These are phyloP conservation scores for Pisolithus marmoratus DNA, from an alignment of 768 basidiomycete species.

Conservation along the genomic window DNA sequence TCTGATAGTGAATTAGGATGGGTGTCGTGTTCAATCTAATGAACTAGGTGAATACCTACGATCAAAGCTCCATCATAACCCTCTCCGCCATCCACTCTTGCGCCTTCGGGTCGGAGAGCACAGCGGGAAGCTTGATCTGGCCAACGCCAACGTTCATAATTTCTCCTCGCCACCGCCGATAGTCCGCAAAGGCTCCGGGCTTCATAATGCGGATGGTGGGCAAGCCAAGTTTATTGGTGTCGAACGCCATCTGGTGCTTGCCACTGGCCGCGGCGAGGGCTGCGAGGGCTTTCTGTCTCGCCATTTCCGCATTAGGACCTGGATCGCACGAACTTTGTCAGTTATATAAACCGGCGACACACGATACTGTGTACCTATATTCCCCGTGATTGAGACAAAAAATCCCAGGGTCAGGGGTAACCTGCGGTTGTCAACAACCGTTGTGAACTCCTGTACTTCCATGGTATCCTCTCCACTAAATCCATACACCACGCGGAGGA, in stretches of 20 bases:
- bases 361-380: constrained; percentile 3
- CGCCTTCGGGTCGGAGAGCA: constrained; percentile 2
- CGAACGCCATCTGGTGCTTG: neutral
- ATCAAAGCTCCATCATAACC: constrained; percentile 8
- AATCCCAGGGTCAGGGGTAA: constrained; percentile 9
- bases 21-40: no score
- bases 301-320: constrained; percentile 8
- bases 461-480: constrained; percentile 1
- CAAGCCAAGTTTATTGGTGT: neutral
- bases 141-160: constrained; percentile 3
- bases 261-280: neutral
- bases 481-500: constrained; percentile 2
- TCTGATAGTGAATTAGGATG: no score
- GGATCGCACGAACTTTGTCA: neutral
- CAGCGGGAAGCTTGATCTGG: constrained; percentile 14
- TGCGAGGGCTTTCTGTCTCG: constrained; percentile 4
- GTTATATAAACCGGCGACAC: neutral
- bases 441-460: constrained; percentile 12
- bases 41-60: no score
- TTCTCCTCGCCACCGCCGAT: constrained; percentile 7
- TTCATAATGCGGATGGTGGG: constrained; percentile 10
- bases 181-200: constrained; percentile 9
- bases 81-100: constrained; percentile 7
- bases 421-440: constrained; percentile 9
- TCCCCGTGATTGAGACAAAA: constrained; percentile 9